Base-by-base conservation (phyloP, 2,329 filamentous ascomycete genomes). In the Ceratocystis destructans region DNA sequence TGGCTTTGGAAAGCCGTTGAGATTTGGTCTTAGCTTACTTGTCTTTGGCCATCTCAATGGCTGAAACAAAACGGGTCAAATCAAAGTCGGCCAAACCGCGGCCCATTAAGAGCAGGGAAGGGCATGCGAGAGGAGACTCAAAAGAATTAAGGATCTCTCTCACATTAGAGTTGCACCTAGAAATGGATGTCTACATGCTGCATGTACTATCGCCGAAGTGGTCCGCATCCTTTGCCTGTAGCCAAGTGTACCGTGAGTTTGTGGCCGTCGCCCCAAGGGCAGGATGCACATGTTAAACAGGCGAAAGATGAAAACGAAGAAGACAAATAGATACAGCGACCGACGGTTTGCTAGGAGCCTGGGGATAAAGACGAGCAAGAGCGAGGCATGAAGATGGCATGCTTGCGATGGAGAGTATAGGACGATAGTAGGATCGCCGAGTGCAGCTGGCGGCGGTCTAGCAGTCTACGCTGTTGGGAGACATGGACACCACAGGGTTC, bases 11-110 rank as follows among this genome's bases (percentile, higher is more conserved):
- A 31, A 37, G 55, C 28, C 28, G 55, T 6, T 59, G 6, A 59
- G n/a, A 10, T 4, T 41, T 41, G 10, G 25, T 20, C 55, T 59
- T 59, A n/a, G 55, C 28, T 37, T 37, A 20, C 22, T 50, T 50
- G n/a, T 59, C n/a, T 59, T 59, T 59, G 28, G n/a, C 22, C 50
- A 25, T 59, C 46, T 33, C n/a, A 31, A 33, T 59, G 25, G 31
- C 55, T 59, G 28, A 59, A 59, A 59, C 55, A n/a, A 59, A 59
- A 59, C 28, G 28, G 15, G 55, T 7, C 55, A 59, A 59, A 59
- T 37, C 25, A 59, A 59, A 33, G 28, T 59, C 55, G 55, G 55
- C 55, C 55, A 59, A 33, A 59, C 55, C 55, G 25, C 55, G 55
- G 55, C 17, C n/a, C 31, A 59, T 37, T 59, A 59, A 37, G 55